Evolutionary conservation across 768 basidiomycete genomes (phyloP), one percentile per base, ranked within the genome.

Genomic region (Agrocybe pediades): DNA sequence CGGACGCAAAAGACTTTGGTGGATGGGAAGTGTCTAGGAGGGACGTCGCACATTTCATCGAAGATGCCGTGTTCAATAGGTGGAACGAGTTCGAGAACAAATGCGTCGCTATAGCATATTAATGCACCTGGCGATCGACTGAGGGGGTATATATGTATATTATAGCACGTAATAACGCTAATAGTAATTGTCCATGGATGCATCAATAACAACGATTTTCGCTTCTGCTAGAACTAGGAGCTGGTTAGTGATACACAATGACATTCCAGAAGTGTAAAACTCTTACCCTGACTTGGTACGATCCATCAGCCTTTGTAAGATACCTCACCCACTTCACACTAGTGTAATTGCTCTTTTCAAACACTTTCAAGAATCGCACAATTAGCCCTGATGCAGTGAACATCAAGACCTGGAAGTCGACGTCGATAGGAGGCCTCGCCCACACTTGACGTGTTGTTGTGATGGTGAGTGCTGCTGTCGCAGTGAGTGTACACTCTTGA

Each of bases 371-470:
- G 81, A 98, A 99, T 49, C 96, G 84, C 40, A 99, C 97, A 46
- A 96, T 89, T 63, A 99, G 70, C 1, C 97, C 97, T 9, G 96
- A 98, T 9, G 97, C 82, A 0, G 97, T 98, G 71, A 98, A 93
- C 97, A 99, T 99, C 61, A 99, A 79, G 53, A 99, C 97, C 74
- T 95, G 94, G 74, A 99, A 99, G 70, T 99, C 97, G 58, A 98
- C 87, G 61, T 96, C 92, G 65, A 99, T 98, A 6, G 97, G 97
- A 16, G 97, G 97, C 50, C 97, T 79, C 2, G 95, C 95, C 97
- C 97, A 99, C 3, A 96, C 87, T 80, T 98, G 95, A 27, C 94
- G 87, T 54, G 85, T 82, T 0, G 97, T 99, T 26, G 94, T 96
- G 55, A 85, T 84, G 1, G 95, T 92, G 56, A 98, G 75, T 27